Evolutionary conservation across 257 asterid genomes (phyloP).

Genomic region (Nicotiana benthamiana): DNA sequence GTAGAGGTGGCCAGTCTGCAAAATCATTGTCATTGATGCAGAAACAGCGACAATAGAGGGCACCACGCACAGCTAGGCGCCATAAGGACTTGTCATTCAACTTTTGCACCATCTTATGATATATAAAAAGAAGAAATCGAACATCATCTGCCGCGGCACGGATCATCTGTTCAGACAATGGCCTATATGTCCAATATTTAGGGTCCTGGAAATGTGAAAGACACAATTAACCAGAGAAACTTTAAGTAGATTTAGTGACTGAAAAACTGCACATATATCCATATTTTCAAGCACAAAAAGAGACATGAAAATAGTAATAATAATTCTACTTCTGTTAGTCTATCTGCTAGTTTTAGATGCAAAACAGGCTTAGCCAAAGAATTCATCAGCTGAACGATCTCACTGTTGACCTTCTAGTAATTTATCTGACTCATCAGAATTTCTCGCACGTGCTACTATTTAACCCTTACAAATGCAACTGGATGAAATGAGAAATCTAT

Average conservation of each 20-base stretch:
- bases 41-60: constrained; percentile 93
- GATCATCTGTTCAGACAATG: constrained; percentile 78
- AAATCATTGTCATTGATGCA: constrained; percentile 50
- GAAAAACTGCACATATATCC: not conserved
- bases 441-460: not conserved
- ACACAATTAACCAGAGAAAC: not conserved
- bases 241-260: constrained; percentile 21
- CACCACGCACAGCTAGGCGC: constrained; percentile 90
- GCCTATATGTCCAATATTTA: constrained; percentile 81
- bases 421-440: not conserved
- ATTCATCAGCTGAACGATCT: not conserved
- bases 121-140: constrained; percentile 72
- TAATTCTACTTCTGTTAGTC: not conserved
- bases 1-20: constrained; percentile 86
- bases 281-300: not conserved
- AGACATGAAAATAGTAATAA: not conserved
- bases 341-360: not conserved
- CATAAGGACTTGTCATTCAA: constrained; percentile 68
- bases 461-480: not conserved
- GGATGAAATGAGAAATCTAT: constrained; percentile 10
- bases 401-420: not conserved
- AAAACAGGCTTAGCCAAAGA: not conserved
- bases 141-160: constrained; percentile 99
- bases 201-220: constrained; percentile 62
- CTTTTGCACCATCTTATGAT: constrained; percentile 77